These are phyloP conservation scores for Sarocladiaceae sp. DNA, from an alignment of 2,329 filamentous ascomycete genomes.

Conservation along the genomic window DNA sequence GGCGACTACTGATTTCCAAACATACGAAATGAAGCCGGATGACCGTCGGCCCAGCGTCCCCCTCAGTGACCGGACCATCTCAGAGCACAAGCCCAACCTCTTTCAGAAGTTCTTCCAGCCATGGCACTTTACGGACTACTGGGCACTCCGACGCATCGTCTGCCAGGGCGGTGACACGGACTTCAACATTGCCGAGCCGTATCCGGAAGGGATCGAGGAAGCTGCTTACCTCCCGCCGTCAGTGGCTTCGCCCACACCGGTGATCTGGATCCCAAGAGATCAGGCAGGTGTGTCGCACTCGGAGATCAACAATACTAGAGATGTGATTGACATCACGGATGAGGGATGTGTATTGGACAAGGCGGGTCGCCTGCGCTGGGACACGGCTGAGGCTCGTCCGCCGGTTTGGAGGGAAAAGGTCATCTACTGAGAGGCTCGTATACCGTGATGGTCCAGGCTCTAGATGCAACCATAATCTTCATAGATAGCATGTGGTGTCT, in stretches of 20 bases:
- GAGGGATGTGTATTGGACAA: slow-evolving; percentile 64
- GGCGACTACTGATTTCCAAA: slow-evolving; percentile 14
- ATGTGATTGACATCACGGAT: slow-evolving; percentile 64
- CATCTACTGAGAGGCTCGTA: not conserved
- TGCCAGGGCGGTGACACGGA: slow-evolving; percentile 49
- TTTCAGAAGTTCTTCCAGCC: slow-evolving; percentile 63
- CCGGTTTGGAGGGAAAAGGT: slow-evolving; percentile 31
- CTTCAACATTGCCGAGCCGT: slow-evolving; percentile 44
- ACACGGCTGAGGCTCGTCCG: slow-evolving; percentile 33
- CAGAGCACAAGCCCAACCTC: slow-evolving; percentile 42
- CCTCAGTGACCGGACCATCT: slow-evolving; percentile 10
- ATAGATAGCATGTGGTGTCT: not conserved
- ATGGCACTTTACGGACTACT: slow-evolving; percentile 68
- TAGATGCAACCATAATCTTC: not conserved
- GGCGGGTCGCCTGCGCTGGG: slow-evolving; percentile 45
- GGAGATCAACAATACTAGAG: slow-evolving; percentile 60
- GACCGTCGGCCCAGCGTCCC: slow-evolving; percentile 2
- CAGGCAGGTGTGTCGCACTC: slow-evolving; percentile 61
- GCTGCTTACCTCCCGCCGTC: slow-evolving; percentile 69
- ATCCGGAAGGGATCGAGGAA: slow-evolving; percentile 54
- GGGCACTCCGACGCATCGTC: slow-evolving; percentile 61
- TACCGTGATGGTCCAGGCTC: not conserved
- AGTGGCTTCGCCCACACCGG: slow-evolving; percentile 51
- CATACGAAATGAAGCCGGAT: slow-evolving; percentile 11
- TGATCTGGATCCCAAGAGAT: slow-evolving; percentile 73